These are phyloP conservation scores for Wickerhamiella cacticola DNA, from an alignment of 805 yeast species.

Conservation along the genomic window DNA sequence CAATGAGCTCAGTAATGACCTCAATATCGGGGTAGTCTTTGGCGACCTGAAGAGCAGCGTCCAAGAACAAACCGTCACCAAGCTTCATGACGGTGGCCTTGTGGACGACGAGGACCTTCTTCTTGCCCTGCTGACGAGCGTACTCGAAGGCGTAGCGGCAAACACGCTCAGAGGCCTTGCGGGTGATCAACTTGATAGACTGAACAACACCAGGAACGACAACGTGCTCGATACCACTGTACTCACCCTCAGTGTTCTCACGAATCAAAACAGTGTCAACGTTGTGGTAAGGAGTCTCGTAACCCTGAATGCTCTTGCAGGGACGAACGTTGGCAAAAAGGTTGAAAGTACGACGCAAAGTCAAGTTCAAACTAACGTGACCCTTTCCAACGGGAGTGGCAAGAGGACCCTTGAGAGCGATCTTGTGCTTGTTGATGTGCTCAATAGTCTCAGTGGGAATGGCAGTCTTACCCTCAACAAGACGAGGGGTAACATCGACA, in stretches of 20 bases:
- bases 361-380: conserved; percentile 92
- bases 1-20: conserved; percentile 77
- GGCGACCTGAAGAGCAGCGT: conserved; percentile 78
- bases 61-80: conserved; percentile 93
- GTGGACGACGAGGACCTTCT: conserved; percentile 88
- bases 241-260: conserved; percentile 98
- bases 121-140: conserved; percentile 78
- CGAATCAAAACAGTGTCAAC: conserved; percentile 94
- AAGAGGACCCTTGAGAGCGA: conserved; percentile 95
- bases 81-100: conserved; percentile 97
- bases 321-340: conserved; percentile 97
- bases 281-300: conserved; percentile 75
- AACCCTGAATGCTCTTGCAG: conserved; percentile 86
- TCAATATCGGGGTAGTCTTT: conserved; percentile 85
- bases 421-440: conserved; percentile 81
- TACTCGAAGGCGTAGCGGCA: conserved; percentile 95
- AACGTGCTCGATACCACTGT: conserved; percentile 97
- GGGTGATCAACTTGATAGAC: conserved; percentile 92
- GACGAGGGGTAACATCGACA: conserved; percentile 88
- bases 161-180: conserved; percentile 91
- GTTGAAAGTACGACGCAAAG: conserved; percentile 92
- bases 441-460: conserved; percentile 87
- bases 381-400: conserved; percentile 99
- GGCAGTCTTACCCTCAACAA: conserved; percentile 85
- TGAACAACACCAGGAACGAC: conserved; percentile 98